Evolutionary conservation across 305 asterid species (phyloP).

Genomic region (Euphrasia arctica): DNA sequence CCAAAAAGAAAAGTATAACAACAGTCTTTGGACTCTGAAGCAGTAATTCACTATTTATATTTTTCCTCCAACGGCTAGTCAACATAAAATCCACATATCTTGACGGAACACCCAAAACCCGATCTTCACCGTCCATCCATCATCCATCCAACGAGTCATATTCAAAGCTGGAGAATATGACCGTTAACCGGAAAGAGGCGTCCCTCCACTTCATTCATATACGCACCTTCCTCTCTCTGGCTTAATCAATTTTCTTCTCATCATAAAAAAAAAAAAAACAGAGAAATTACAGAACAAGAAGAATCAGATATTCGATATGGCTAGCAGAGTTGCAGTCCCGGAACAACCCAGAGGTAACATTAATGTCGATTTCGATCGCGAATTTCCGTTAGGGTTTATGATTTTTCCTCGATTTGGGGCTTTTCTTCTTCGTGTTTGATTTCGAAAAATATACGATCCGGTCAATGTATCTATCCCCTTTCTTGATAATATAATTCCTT

Average conservation of each 20-base stretch:
- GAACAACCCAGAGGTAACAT: conserved; percentile 51
- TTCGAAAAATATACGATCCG: no score
- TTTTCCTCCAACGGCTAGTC: not conserved
- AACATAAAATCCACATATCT: not conserved
- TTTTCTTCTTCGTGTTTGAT: no score
- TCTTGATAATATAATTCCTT: no score
- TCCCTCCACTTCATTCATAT: conserved; percentile 32
- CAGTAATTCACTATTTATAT: no score
- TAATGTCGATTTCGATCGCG: not conserved
- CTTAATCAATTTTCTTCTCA: conserved; percentile 10
- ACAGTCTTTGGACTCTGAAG: no score
- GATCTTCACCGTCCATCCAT: conserved; percentile 31
- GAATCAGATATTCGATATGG: conserved; percentile 28
- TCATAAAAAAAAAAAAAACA: not conserved
- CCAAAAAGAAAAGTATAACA: no score
- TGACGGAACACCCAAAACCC: not conserved
- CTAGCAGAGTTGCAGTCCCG: conserved; percentile 37
- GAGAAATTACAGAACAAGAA: not conserved
- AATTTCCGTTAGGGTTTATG: not conserved
- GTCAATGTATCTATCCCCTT: no score
- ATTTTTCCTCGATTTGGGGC: no score
- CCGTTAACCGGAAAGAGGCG: conserved; percentile 50
- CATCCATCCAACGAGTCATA: conserved; percentile 40
- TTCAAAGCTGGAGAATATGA: conserved; percentile 43
- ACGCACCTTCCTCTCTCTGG: conserved; percentile 7